Evolutionary conservation across 1,284 basidiomycete genomes (phyloP).

Genomic region (Lentinula novae-zelandiae): DNA sequence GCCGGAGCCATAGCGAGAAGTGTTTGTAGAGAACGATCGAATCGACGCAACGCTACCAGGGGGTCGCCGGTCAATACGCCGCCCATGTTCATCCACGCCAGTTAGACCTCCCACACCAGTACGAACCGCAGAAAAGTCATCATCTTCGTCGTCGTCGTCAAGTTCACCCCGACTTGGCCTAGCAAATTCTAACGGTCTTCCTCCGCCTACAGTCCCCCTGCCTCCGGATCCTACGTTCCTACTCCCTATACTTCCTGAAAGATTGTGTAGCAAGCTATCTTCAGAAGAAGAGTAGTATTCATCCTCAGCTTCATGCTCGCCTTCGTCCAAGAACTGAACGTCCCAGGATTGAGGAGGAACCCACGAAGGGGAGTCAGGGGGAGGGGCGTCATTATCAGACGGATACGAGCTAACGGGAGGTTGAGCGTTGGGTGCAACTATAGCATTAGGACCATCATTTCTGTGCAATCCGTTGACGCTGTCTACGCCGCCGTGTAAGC

Average conservation of each 20-base stretch:
- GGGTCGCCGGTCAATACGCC: not conserved
- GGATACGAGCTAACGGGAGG: not conserved
- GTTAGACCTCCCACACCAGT: not conserved
- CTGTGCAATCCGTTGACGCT: not conserved
- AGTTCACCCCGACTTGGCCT: not conserved
- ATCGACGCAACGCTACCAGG: not conserved
- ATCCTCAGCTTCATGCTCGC: not conserved
- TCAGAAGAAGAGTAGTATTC: slow-evolving; percentile 10
- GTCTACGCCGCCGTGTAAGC: not conserved
- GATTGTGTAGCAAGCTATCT: slow-evolving; percentile 1
- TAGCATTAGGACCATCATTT: not conserved
- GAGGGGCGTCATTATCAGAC: not conserved
- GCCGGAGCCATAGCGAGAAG: not conserved
- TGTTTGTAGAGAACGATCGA: not conserved
- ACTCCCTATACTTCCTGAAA: not conserved
- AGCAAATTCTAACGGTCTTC: slow-evolving; percentile 3
- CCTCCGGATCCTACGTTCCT: not conserved
- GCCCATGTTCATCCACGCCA: not conserved
- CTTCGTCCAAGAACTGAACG: not conserved
- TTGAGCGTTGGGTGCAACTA: not conserved
- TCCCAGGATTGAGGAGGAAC: slow-evolving; percentile 9
- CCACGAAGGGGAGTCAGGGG: slow-evolving; percentile 2
- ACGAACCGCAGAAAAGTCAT: not conserved
- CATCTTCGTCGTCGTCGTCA: not conserved
- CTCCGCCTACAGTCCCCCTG: not conserved